Evolutionary conservation across 768 basidiomycete genomes (phyloP).

Genomic region (Jaapia argillacea): DNA sequence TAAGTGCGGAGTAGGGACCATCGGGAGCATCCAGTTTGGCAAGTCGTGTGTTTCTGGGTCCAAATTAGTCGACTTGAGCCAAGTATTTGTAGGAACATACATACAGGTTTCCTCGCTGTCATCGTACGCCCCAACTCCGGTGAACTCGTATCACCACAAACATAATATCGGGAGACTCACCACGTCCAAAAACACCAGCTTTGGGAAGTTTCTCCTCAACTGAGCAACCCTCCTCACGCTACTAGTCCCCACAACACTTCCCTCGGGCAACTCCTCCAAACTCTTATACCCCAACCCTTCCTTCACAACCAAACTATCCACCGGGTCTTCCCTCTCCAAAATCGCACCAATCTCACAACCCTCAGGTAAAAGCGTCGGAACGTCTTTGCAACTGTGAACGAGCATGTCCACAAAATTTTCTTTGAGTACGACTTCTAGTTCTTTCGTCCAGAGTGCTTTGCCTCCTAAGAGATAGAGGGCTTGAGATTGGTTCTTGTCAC

Average conservation of each 20-base stretch:
- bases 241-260: constrained; percentile 91
- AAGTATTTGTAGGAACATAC: constrained; percentile 17
- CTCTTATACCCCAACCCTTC: constrained; percentile 56
- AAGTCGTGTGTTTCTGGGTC: constrained; percentile 73
- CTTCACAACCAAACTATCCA: constrained; percentile 84
- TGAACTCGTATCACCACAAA: constrained; percentile 1
- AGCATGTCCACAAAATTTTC: constrained; percentile 77
- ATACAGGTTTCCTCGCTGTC: constrained; percentile 80
- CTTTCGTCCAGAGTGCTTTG: constrained; percentile 94
- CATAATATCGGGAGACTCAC: constrained; percentile 39
- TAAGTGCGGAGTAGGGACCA: constrained; percentile 75
- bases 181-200: constrained; percentile 76
- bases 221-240: constrained; percentile 91
- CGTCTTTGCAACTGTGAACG: constrained; percentile 88
- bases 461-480: constrained; percentile 81
- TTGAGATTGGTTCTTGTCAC: constrained; percentile 84
- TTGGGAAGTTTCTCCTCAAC: constrained; percentile 66
- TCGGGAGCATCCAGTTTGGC: constrained; percentile 81
- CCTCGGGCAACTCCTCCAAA: constrained; percentile 77
- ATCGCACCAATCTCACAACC: constrained; percentile 84
- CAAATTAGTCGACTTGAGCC: neutral
- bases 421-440: constrained; percentile 80
- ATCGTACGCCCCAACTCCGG: neutral
- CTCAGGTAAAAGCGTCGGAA: constrained; percentile 78
- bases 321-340: constrained; percentile 78